Evolutionary conservation across 2,329 filamentous ascomycete genomes (phyloP).

Genomic region (Pyricularia pennisetigena): DNA sequence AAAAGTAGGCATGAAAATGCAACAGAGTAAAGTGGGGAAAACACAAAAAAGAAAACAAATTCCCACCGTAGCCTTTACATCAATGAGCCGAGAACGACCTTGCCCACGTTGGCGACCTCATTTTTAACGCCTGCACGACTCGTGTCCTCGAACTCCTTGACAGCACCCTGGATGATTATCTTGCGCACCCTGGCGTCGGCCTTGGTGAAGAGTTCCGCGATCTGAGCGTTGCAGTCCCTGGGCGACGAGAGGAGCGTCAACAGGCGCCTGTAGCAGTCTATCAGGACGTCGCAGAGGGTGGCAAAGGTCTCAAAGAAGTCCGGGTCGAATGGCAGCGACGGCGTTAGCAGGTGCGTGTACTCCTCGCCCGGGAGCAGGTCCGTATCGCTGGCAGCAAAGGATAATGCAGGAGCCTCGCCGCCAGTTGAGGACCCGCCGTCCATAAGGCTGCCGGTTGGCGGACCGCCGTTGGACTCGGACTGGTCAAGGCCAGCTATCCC

Average conservation of each 20-base stretch:
- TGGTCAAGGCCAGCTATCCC: conserved; percentile 20
- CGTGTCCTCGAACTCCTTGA: conserved; percentile 88
- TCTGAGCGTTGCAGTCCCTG: conserved; percentile 55
- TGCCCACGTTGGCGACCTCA: conserved; percentile 78
- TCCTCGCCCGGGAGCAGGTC: conserved; percentile 75
- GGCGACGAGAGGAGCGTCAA: conserved; percentile 66
- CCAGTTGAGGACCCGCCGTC: conserved; percentile 15
- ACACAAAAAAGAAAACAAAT: too few relatives aligned
- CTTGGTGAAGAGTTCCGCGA: conserved; percentile 84
- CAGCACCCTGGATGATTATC: conserved; percentile 75
- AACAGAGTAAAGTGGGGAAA: not conserved
- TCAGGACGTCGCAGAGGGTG: conserved; percentile 88
- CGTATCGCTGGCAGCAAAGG: conserved; percentile 47
- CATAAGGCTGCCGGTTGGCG: conserved; percentile 17
- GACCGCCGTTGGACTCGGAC: conserved; percentile 15
- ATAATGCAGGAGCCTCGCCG: conserved; percentile 35
- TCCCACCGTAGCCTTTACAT: conserved; percentile 36
- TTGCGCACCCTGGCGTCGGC: conserved; percentile 80
- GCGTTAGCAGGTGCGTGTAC: conserved; percentile 84
- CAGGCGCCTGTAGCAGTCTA: conserved; percentile 81
- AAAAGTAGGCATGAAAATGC: not conserved
- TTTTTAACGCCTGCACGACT: conserved; percentile 64
- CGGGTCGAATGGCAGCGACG: conserved; percentile 85
- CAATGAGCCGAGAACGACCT: conserved; percentile 79
- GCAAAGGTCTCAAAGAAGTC: conserved; percentile 97